Conservation (phyloP, 2,329 filamentous ascomycete genomes). For the Salinomyces thailandicus region DNA sequence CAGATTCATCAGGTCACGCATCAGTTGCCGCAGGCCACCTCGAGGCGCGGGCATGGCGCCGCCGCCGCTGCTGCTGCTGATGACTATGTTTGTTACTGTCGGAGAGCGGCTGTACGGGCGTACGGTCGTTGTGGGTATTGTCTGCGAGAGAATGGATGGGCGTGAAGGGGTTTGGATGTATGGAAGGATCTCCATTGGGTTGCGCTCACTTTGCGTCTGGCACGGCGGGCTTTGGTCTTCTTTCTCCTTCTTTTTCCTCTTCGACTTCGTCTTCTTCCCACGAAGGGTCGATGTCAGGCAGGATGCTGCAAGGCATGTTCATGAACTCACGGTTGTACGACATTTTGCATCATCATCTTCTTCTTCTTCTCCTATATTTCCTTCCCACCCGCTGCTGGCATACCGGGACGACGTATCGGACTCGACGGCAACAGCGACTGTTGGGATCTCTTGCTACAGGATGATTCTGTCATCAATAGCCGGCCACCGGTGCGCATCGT, state of each 20-base stretch:
- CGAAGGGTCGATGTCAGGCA: too few species aligned
- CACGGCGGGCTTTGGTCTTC: too few species aligned
- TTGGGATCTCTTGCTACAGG: too few species aligned
- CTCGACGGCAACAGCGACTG: too few species aligned
- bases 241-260: too few species aligned
- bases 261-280: too few species aligned
- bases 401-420: too few species aligned
- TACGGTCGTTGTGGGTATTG: conserved; percentile 36
- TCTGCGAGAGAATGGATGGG: conserved; percentile 33
- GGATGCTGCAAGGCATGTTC: conserved; percentile 20
- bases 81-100: conserved; percentile 22
- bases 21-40: conserved; percentile 10
- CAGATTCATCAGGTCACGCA: conserved; percentile 17
- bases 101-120: conserved; percentile 27
- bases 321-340: background rate
- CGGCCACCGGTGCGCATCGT: too few species aligned
- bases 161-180: conserved; percentile 5
- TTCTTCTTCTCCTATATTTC: background rate
- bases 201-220: too few species aligned
- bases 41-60: conserved; percentile 1
- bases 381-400: too few species aligned
- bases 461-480: too few species aligned
- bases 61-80: conserved; percentile 8
- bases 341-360: background rate
- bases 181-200: too few species aligned